A percentile compares a stretch with the other conserved stretches of the same genome.
Conservation (phyloP, 768 basidiomycete species). For the Gloeostereum incarnatum region DNA sequence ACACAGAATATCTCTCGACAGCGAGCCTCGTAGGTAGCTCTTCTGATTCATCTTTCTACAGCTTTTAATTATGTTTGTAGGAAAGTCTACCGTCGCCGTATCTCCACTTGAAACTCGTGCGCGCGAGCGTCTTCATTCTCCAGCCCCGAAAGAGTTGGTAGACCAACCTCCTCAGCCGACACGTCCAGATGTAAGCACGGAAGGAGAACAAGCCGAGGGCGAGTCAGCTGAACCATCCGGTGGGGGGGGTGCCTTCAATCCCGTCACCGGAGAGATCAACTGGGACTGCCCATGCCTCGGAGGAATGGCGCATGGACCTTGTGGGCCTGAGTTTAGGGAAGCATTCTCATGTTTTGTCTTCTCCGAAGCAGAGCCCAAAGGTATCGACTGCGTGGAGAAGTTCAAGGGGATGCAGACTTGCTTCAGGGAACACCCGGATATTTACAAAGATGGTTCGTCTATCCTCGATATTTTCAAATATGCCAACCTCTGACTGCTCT, state of each 20-base stretch:
- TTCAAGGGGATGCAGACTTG: constrained; percentile 98
- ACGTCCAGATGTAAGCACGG: constrained; percentile 10
- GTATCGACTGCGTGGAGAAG: constrained; percentile 95
- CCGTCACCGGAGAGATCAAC: constrained; percentile 97
- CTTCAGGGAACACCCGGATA: constrained; percentile 91
- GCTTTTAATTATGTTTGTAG: constrained; percentile 1
- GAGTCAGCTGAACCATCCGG: constrained; percentile 14
- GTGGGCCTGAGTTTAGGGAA: constrained; percentile 85
- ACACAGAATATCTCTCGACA: constrained; percentile 40
- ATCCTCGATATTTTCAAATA: too few relatives aligned
- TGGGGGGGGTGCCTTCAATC: constrained; percentile 69
- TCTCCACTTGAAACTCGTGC: background rate
- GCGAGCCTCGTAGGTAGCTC: constrained; percentile 20
- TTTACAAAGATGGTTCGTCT: constrained; percentile 88
- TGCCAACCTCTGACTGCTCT: too few relatives aligned
- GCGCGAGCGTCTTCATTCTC: background rate
- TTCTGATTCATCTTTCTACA: constrained; percentile 4
- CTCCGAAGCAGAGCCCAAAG: constrained; percentile 94
- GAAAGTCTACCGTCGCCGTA: background rate
- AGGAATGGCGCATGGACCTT: constrained; percentile 97
- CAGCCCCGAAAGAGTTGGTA: constrained; percentile 5
- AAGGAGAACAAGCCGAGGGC: constrained; percentile 6
- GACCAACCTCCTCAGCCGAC: constrained; percentile 10
- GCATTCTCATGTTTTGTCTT: constrained; percentile 97
- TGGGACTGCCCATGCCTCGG: constrained; percentile 99